Evolutionary conservation across 805 yeast genomes (phyloP).

Genomic region (Isabelozyma gotoi): DNA sequence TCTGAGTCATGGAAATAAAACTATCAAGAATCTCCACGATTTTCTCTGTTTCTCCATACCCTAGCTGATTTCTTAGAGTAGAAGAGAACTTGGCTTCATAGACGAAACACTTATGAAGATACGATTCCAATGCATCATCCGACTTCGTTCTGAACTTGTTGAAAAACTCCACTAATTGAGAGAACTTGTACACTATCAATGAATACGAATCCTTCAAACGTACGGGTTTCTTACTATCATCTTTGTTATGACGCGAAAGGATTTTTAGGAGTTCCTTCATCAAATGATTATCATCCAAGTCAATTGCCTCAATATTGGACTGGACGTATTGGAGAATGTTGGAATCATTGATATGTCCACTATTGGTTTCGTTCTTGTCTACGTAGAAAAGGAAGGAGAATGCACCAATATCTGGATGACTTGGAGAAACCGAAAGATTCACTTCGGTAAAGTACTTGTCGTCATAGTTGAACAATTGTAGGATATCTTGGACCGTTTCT

Average conservation of each 20-base stretch:
- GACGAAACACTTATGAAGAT: conserved; percentile 16
- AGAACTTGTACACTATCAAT: conserved; percentile 11
- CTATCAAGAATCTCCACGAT: conserved; percentile 19
- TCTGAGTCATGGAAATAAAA: conserved; percentile 9
- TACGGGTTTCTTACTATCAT: conserved; percentile 6
- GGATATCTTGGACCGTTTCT: conserved; percentile 11
- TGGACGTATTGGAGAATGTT: background rate
- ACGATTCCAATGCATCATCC: conserved; percentile 13
- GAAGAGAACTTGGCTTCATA: conserved; percentile 16
- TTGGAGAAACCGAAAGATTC: background rate
- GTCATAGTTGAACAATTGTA: conserved; percentile 14
- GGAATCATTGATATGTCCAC: background rate
- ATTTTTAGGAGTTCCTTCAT: background rate
- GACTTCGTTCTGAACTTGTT: conserved; percentile 13
- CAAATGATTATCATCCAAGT: background rate
- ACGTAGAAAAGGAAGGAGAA: conserved; percentile 8
- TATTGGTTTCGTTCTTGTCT: background rate
- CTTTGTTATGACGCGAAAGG: background rate
- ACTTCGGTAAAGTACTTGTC: conserved; percentile 11
- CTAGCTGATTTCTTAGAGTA: conserved; percentile 12
- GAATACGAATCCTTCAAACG: conserved; percentile 17
- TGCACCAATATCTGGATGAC: conserved; percentile 4
- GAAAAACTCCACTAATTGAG: conserved; percentile 15
- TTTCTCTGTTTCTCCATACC: conserved; percentile 19
- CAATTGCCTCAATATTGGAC: background rate